Evolutionary conservation across 257 asterid genomes (phyloP), one percentile per base, ranked within the genome.

Genomic region (Nicotiana sylvestris): DNA sequence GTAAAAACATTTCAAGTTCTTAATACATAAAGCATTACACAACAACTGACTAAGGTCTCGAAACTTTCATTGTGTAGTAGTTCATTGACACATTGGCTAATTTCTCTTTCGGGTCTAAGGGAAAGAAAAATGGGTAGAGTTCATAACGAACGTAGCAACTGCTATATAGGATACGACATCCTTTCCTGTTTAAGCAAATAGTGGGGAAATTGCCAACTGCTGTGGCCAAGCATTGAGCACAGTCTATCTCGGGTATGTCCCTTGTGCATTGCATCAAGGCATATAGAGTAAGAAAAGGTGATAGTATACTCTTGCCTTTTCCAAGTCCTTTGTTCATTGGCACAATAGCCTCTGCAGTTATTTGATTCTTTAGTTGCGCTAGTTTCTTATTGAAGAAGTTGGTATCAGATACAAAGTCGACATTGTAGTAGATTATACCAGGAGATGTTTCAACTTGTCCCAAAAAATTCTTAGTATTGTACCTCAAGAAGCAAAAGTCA

Each of bases 91-190:
- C 79, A 7, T 62, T 53, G 37, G 16, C 25, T 81, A 83, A 74
- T 3, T 85, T 68, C 51, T 84, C 86, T 2, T 80, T 58, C 9
- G 83, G 33, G 17, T 89, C 92, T 5, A 91, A 88, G 57, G 97
- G 95, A 39, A 91, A 95, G 91, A 68, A 95, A 82, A 92, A 95
- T 0, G 99, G 98, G 66, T 91, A 91, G 12, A 87, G 86, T 66
- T 95, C 99, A 78, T 94, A 95, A 61, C 98, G 84, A 35, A 91
- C 88, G 4, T 90, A 89, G 87, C 99, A 95, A 69, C 95, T 92
- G 39, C 92, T 82, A 25, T 91, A 92, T 1, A 91, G 43, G 66
- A 90, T 89, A 17, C 92, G 85, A 21, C 98, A 95, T 4, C 99
- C 99, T 84, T 77, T 85, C 81, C 81, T 89, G 76, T 92, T 65